Percentiles rank a stretch among this genome's conserved stretches.
Conservation (phyloP, 371 early-diverging fungal species). For the Mucor racemosus region DNA sequence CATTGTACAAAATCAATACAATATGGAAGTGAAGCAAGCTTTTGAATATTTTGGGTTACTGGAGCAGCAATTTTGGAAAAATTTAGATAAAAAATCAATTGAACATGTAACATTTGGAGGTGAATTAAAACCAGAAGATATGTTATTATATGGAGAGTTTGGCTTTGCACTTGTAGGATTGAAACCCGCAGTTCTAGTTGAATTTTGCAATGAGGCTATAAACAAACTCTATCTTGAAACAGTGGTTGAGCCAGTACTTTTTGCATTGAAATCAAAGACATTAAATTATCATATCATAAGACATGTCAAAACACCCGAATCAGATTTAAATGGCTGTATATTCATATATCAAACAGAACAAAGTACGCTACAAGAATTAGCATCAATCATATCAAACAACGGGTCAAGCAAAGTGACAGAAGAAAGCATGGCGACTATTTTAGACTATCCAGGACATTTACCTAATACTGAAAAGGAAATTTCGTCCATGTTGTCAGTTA, state of each 20-base stretch:
- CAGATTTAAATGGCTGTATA: conserved; percentile 15
- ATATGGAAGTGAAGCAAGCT: conserved; percentile 21
- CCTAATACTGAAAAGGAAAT: conserved; percentile 50
- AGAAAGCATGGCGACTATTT: conserved; percentile 46
- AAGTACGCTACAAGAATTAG: not conserved
- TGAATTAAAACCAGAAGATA: conserved; percentile 34
- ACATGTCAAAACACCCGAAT: conserved; percentile 23
- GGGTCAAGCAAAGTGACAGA: conserved; percentile 31
- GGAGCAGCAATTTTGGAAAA: conserved; percentile 29
- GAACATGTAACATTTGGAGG: conserved; percentile 27
- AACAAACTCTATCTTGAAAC: conserved; percentile 30
- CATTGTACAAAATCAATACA: not conserved
- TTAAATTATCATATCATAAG: conserved; percentile 27
- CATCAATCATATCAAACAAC: not conserved
- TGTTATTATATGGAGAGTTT: conserved; percentile 64
- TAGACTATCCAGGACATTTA: conserved; percentile 68
- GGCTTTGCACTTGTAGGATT: conserved; percentile 64
- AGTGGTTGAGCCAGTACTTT: conserved; percentile 46
- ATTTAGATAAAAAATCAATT: conserved; percentile 2
- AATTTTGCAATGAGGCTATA: conserved; percentile 41
- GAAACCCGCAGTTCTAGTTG: conserved; percentile 63
- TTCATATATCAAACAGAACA: conserved; percentile 14
- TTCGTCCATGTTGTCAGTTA: conserved; percentile 56
- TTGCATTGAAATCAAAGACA: conserved; percentile 13
- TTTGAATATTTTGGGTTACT: conserved; percentile 24